These are phyloP conservation scores for Papiliotrema laurentii DNA, from an alignment of 1,284 basidiomycete species.

Conservation along the genomic window DNA sequence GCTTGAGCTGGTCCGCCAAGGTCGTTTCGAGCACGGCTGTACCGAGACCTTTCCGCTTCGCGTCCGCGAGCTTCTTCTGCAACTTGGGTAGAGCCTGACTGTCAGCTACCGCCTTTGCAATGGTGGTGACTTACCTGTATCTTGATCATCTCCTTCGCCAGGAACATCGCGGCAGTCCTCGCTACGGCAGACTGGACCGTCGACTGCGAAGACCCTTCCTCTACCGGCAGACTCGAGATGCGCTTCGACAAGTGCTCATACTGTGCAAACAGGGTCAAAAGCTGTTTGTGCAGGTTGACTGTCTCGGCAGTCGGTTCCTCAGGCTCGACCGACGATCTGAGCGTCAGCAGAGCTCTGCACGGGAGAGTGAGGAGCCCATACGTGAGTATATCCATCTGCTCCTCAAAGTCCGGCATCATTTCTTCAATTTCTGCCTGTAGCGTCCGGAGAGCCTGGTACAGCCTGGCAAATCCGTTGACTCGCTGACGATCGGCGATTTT, in stretches of 20 bases:
- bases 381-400: conserved; percentile 58
- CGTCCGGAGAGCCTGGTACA: conserved; percentile 68
- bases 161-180: conserved; percentile 69
- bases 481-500: conserved; percentile 65
- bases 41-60: conserved; percentile 17
- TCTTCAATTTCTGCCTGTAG: conserved; percentile 74
- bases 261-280: conserved; percentile 75
- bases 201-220: conserved; percentile 68
- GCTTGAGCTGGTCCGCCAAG: conserved; percentile 22
- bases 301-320: conserved; percentile 55
- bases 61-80: conserved; percentile 42
- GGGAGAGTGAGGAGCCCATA: conserved; percentile 19
- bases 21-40: conserved; percentile 29
- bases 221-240: conserved; percentile 66
- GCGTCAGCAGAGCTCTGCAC: conserved; percentile 4
- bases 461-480: conserved; percentile 60
- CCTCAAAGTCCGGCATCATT: conserved; percentile 65
- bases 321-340: conserved; percentile 12
- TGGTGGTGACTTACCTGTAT: conserved; percentile 16
- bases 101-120: neutral
- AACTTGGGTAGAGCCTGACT: conserved; percentile 62
- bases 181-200: conserved; percentile 77
- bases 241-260: conserved; percentile 86
- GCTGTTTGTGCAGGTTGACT: conserved; percentile 65
- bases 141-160: conserved; percentile 65